These are phyloP conservation scores for Hyphopichia wangnamkhiaoensis DNA, from an alignment of 1,139 yeast genomes.

Conservation along the genomic window DNA sequence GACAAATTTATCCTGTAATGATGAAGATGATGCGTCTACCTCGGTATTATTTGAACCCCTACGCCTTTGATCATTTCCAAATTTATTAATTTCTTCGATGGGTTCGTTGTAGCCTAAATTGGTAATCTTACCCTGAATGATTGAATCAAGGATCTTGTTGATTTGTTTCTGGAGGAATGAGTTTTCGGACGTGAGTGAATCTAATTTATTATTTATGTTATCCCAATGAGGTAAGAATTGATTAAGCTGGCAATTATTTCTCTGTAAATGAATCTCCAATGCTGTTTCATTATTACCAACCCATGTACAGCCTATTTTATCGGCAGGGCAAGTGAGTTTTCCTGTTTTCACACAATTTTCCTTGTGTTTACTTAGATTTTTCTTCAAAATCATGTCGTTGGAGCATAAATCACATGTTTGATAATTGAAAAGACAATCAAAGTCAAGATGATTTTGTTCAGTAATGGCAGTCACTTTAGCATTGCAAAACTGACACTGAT, in stretches of 20 bases:
- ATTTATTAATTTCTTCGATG: conserved; percentile 44
- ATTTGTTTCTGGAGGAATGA: conserved; percentile 42
- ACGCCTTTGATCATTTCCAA: conserved; percentile 21
- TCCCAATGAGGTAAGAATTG: conserved; percentile 32
- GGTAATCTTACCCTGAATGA: conserved; percentile 52
- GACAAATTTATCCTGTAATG: conserved; percentile 30
- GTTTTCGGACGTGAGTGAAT: conserved; percentile 24
- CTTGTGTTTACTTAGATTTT: conserved; percentile 32
- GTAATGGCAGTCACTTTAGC: conserved; percentile 30
- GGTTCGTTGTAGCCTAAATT: conserved; percentile 52
- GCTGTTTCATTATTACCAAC: conserved; percentile 40
- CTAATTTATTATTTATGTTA: conserved; percentile 20
- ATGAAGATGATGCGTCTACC: neutral
- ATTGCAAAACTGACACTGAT: conserved; percentile 44
- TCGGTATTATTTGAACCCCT: neutral
- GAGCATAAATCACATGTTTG: conserved; percentile 41
- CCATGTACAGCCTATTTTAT: conserved; percentile 44
- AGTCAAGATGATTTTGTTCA: conserved; percentile 33
- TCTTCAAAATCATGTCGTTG: conserved; percentile 42
- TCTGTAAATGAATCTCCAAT: conserved; percentile 38
- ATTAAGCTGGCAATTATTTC: conserved; percentile 34
- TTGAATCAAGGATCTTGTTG: conserved; percentile 47
- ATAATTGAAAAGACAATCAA: conserved; percentile 43
- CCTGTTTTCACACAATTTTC: conserved; percentile 37
- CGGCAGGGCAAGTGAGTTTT: conserved; percentile 40